Base-by-base conservation (phyloP, 257 asterid genomes). In the Haberlea rhodopensis region DNA sequence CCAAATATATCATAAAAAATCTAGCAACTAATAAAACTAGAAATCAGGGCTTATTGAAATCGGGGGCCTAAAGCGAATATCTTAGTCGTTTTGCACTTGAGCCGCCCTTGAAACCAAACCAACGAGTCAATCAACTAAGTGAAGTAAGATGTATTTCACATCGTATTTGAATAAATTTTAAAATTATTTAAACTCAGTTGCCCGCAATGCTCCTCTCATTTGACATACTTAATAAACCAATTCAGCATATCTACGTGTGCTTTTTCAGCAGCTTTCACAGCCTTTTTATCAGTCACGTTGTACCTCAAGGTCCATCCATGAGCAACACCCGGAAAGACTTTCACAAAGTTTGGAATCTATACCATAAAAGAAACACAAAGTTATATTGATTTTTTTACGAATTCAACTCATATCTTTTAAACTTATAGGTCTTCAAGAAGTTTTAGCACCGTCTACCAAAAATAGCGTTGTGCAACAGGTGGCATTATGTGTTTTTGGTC, bases 271-370 rank as follows among this genome's bases (percentile, higher is more conserved):
- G 71, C 57, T 68, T 73, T 77, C 64, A 78, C 87, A 29, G 72
- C 89, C 51, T 71, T 66, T 58, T 70, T 78, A 13, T 82, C 80
- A 21, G 73, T 79, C 40, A 7, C 52, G 16, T 82, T 68, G 77
- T 86, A 84, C 78, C 88, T 76, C 68, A 77, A 68, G 0, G 85
- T 76, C 90, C 90, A 81, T 22, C 89, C 94, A 25, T 86, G 94
- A 4, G 67, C 57, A 18, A 72, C 81, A 7, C 84, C 79, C 3
- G 79, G 80, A 66, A 76, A 86, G 45, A 74, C 71, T 72, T 86
- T 81, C 75, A 78, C 78, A 48, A 78, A 75, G 76, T 69, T 68
- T 11, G 68, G 76, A 55, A 84, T 80, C 88, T 81, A 66, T 29
- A 29, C 3, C 8, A 13, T 2, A 24, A 6, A 25, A 27, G 7